Base-by-base conservation (phyloP, 2,329 filamentous ascomycete genomes). In the Claviceps maximensis region DNA sequence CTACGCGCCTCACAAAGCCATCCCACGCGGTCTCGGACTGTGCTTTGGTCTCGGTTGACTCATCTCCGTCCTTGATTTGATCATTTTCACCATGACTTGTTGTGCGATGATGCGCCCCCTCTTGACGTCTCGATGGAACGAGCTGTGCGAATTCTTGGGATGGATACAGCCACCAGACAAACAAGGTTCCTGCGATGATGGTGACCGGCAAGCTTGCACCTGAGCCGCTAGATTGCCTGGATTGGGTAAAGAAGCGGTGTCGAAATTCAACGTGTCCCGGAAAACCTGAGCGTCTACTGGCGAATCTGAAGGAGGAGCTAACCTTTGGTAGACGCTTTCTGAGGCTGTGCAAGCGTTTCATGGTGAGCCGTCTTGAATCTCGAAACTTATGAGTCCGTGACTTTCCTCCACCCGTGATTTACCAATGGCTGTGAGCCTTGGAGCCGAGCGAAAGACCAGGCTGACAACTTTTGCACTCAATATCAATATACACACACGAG, bases 1-100 rank as follows among this genome's bases (percentile, higher is more conserved):
- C 73, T 54, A 80, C 74, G 21, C 67, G 67, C 19, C 63, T 67
- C 2, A 73, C 63, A 55, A 80, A 78, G 45, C 66, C 65, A 47
- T 66, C 61, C 77, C 76, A 80, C 7, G 76, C 75, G 8, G 67
- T 64, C 42, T 67, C 62, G 42, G 65, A 64, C 13, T 57, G 56
- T 15, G 60, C 59, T 12, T 63, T 45, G 17, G 56, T 53, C 47
- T 49, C 41, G 47, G 31, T 57, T 51, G 19, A 58, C 52, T 58
- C 61, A 19, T 55, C 56, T 1, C 36, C 23, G 10, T 61, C 57
- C 7, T n/a, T n/a, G n/a, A n/a, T n/a, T n/a, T n/a, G n/a, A n/a
- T 57, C 54, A 27, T 57, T 55, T 10, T 50, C 49, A n/a, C 50
- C 53, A 19, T 23, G 31, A 8, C 33, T 49, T 27, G 33, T 38